Percentiles rank a stretch among this genome's conserved stretches.
Conservation (phyloP, 176 grass and related monocot genomes). For the Bromus sterilis region DNA sequence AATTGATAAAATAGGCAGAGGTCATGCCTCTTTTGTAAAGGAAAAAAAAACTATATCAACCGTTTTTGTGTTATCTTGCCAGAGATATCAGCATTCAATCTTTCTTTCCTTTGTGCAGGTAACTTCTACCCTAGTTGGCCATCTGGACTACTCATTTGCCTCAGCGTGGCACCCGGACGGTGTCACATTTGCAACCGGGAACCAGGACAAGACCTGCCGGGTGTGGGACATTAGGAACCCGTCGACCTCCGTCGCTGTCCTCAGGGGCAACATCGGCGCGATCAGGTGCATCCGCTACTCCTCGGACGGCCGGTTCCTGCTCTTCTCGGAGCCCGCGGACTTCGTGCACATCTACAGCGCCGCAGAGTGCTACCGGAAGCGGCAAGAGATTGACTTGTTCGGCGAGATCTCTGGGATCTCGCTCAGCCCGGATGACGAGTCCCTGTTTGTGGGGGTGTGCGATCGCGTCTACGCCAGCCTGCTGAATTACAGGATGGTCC, state of each 20-base stretch:
- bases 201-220: constrained; percentile 92
- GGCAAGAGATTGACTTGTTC: constrained; percentile 89
- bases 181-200: constrained; percentile 65
- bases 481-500: constrained; percentile 53
- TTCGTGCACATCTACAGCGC: constrained; percentile 68
- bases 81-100: not conserved
- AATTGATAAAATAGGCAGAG: not conserved
- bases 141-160: constrained; percentile 88
- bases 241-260: constrained; percentile 47
- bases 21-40: not conserved
- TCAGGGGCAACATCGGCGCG: constrained; percentile 77
- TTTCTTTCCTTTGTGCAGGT: constrained; percentile 17
- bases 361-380: constrained; percentile 33
- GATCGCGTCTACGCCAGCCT: constrained; percentile 79
- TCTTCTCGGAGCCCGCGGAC: constrained; percentile 72
- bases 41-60: not conserved
- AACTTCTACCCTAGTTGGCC: constrained; percentile 61
- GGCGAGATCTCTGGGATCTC: constrained; percentile 86
- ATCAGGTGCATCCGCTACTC: constrained; percentile 83
- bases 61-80: constrained; percentile 1
- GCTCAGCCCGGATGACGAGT: constrained; percentile 55
- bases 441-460: constrained; percentile 72
- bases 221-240: constrained; percentile 80
- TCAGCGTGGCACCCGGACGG: constrained; percentile 68
- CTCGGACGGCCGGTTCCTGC: constrained; percentile 61